These are phyloP conservation scores for Solanum hybrid DNA, from an alignment of 305 asterid genomes.

Conservation along the genomic window DNA sequence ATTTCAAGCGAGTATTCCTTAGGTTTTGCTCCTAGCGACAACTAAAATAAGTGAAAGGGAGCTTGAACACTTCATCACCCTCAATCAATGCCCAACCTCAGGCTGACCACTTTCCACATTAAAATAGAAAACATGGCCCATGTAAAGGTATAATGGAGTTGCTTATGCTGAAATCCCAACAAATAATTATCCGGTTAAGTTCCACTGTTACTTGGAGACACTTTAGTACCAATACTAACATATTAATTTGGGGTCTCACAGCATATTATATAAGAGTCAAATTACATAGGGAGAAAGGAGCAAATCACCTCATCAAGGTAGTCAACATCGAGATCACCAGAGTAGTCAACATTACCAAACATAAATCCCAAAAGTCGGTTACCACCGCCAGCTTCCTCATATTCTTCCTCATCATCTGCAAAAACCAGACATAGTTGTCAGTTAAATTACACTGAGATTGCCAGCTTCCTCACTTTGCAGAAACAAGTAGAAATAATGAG, in stretches of 20 bases:
- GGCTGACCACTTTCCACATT: not conserved
- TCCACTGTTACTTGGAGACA: not conserved
- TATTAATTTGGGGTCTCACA: not conserved
- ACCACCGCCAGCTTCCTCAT: constrained; percentile 78
- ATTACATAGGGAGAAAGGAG: not conserved
- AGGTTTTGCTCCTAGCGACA: not conserved
- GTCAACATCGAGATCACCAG: constrained; percentile 98
- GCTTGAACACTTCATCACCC: not conserved
- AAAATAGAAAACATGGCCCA: not conserved
- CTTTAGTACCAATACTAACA: not conserved
- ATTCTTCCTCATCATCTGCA: constrained; percentile 91
- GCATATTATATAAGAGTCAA: not conserved
- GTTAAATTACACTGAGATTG: constrained; percentile 11
- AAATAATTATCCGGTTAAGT: not conserved
- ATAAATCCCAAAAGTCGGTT: constrained; percentile 86
- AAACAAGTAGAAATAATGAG: not conserved
- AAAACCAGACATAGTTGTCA: constrained; percentile 11
- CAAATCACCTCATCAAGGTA: constrained; percentile 90
- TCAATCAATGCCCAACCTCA: not conserved
- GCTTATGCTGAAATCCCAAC: not conserved
- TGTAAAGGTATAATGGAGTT: not conserved
- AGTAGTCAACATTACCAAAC: constrained; percentile 92
- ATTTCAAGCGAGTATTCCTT: not conserved
- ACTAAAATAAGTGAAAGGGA: not conserved
- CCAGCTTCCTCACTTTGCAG: not conserved